These are phyloP conservation scores for Mycena vulgaris DNA, from an alignment of 768 basidiomycete genomes.

Conservation along the genomic window DNA sequence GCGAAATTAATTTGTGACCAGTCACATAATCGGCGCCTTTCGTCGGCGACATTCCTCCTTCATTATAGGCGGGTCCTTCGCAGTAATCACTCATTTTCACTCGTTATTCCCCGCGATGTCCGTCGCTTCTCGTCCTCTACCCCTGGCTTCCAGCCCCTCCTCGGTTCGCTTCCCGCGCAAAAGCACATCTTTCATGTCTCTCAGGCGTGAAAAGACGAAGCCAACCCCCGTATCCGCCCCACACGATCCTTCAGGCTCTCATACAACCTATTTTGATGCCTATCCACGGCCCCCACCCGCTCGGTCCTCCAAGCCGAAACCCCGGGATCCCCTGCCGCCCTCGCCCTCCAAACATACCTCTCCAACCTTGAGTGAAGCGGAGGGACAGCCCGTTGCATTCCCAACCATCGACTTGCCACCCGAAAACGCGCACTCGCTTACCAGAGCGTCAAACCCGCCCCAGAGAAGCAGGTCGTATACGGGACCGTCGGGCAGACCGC, in stretches of 20 bases:
- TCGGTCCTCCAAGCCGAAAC: slow-evolving; percentile 52
- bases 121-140: slow-evolving; percentile 52
- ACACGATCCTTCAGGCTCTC: slow-evolving; percentile 48
- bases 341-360: slow-evolving; percentile 45
- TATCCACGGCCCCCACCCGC: slow-evolving; percentile 57
- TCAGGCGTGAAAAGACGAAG: slow-evolving; percentile 66
- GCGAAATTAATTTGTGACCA: too few species aligned
- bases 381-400: slow-evolving; percentile 57
- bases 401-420: slow-evolving; percentile 55
- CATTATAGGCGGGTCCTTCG: too few species aligned
- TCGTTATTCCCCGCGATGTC: slow-evolving; percentile 27
- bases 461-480: slow-evolving; percentile 70
- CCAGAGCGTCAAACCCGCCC: slow-evolving; percentile 50
- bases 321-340: slow-evolving; percentile 40
- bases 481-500: slow-evolving; percentile 65
- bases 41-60: too few species aligned
- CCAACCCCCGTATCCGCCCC: slow-evolving; percentile 42
- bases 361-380: slow-evolving; percentile 38
- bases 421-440: slow-evolving; percentile 44
- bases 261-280: slow-evolving; percentile 62
- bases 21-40: too few species aligned
- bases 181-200: slow-evolving; percentile 71
- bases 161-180: slow-evolving; percentile 64
- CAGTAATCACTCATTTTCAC: too few species aligned
- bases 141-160: slow-evolving; percentile 46